Conservation (phyloP, 768 basidiomycete genomes). For the Lactifluus hygrophoroides region DNA sequence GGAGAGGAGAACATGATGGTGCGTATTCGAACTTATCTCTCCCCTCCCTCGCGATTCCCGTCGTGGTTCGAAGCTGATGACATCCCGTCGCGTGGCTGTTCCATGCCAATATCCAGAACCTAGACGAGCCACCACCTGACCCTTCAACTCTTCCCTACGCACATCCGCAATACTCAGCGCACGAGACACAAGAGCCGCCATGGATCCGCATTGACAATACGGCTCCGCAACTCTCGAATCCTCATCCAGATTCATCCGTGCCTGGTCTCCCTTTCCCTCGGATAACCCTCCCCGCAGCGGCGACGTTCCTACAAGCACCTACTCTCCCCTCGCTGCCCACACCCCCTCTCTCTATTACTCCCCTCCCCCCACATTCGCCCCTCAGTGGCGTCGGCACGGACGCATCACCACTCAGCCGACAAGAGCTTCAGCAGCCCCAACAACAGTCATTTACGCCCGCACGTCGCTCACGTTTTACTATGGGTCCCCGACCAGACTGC, state of each 20-base stretch:
- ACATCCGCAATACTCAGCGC: constrained; percentile 2
- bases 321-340: background rate
- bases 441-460: constrained; percentile 14
- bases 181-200: constrained; percentile 10
- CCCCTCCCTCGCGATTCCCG: background rate
- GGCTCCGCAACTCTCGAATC: constrained; percentile 22
- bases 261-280: background rate
- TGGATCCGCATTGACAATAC: constrained; percentile 22
- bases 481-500: constrained; percentile 66
- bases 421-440: constrained; percentile 17
- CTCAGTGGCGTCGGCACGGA: constrained; percentile 20
- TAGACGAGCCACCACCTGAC: constrained; percentile 6
- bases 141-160: constrained; percentile 13
- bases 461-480: constrained; percentile 47
- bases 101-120: constrained; percentile 10
- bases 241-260: background rate
- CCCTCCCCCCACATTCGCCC: constrained; percentile 1
- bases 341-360: background rate
- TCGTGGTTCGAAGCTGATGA: constrained; percentile 6
- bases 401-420: background rate
- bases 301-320: background rate
- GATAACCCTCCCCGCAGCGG: background rate
- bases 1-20: constrained; percentile 41
- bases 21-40: background rate
- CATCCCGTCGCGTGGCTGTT: background rate